Evolutionary conservation across 2,329 filamentous ascomycete genomes (phyloP).

Genomic region (Pseudopithomyces maydicus): DNA sequence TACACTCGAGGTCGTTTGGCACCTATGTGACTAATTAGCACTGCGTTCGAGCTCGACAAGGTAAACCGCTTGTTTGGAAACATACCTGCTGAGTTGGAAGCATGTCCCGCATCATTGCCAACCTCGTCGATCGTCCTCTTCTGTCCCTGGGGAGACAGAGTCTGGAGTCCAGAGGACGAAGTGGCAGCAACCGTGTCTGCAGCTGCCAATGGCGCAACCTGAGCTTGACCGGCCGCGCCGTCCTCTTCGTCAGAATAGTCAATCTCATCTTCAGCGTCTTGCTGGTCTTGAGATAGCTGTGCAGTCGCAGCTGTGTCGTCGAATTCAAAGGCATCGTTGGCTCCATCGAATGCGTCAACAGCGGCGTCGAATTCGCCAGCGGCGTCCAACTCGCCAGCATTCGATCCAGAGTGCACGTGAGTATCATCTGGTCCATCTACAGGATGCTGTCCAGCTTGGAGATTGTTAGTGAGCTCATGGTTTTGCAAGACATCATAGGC

Average conservation of each 20-base stretch:
- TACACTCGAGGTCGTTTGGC: conserved; percentile 39
- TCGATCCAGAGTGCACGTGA: conserved; percentile 14
- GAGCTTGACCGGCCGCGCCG: conserved; percentile 26
- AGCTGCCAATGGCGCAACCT: conserved; percentile 32
- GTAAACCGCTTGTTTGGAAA: neutral
- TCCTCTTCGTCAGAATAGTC: conserved; percentile 30
- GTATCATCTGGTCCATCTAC: conserved; percentile 20
- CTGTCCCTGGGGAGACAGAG: conserved; percentile 35
- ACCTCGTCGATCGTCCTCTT: conserved; percentile 42
- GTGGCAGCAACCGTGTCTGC: conserved; percentile 28
- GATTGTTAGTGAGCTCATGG: conserved; percentile 32
- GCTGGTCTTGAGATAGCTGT: neutral
- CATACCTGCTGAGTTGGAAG: conserved; percentile 36
- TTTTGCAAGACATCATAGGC: conserved; percentile 15
- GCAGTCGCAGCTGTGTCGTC: conserved; percentile 14
- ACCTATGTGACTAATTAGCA: conserved; percentile 24
- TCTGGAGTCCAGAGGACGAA: conserved; percentile 28
- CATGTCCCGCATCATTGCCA: conserved; percentile 31
- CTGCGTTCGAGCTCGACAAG: conserved; percentile 2
- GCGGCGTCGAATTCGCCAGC: conserved; percentile 12
- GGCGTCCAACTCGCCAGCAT: conserved; percentile 11
- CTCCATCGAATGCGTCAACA: conserved; percentile 16
- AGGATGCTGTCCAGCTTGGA: conserved; percentile 23
- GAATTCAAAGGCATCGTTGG: conserved; percentile 26
- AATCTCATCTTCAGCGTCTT: conserved; percentile 12